Percentiles rank a stretch among this genome's conserved stretches.
Evolutionary conservation across 2,329 filamentous ascomycete species (phyloP).

Genomic region (Sporothrix mexicana): DNA sequence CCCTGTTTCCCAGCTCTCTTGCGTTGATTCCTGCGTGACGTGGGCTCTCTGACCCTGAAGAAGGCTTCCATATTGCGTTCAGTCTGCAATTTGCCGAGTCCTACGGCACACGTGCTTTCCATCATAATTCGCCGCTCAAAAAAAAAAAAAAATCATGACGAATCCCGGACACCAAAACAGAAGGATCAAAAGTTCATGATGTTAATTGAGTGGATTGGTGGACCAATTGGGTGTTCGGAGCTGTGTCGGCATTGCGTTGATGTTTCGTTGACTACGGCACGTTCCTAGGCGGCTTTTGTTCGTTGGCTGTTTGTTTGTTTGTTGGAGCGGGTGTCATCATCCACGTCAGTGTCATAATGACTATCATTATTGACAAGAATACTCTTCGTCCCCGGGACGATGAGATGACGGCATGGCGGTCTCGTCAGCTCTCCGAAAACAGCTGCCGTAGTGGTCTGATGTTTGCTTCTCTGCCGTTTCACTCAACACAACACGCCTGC

Average conservation of each 20-base stretch:
- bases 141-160: background rate
- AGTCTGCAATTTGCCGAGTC: background rate
- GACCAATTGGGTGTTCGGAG: background rate
- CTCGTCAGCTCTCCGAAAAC: background rate
- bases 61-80: background rate
- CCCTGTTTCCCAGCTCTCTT: conserved; percentile 1
- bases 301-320: background rate
- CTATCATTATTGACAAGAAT: no score
- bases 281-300: background rate
- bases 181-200: conserved; percentile 13
- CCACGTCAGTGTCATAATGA: no score
- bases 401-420: no score
- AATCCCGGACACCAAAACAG: background rate
- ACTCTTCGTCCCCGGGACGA: background rate
- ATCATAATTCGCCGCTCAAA: background rate
- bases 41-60: conserved; percentile 3
- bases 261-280: background rate
- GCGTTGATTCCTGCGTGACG: background rate
- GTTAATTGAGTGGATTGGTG: background rate
- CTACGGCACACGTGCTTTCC: background rate
- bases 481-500: background rate
- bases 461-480: background rate
- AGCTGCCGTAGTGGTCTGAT: background rate
- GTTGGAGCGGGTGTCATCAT: background rate
- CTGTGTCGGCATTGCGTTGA: background rate